Evolutionary conservation across 2,329 filamentous ascomycete genomes (phyloP).

Genomic region (Talaromyces verruculosus): DNA sequence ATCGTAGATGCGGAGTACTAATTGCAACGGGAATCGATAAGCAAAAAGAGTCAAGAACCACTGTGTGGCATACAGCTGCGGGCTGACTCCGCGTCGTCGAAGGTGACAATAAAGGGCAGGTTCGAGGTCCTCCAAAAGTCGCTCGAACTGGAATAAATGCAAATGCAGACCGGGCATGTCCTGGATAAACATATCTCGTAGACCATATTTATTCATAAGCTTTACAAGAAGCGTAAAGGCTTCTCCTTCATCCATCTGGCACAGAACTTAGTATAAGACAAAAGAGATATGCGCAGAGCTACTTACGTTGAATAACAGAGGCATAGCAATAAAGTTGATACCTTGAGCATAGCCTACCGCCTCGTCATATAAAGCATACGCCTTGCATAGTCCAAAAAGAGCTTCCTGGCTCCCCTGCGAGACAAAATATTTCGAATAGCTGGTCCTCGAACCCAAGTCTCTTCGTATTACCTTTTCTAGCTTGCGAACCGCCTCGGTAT

Average conservation of each 20-base stretch:
- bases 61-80: constrained; percentile 94
- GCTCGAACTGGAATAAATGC: constrained; percentile 91
- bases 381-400: constrained; percentile 93
- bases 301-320: constrained; percentile 84
- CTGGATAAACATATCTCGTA: constrained; percentile 88
- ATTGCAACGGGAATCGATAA: constrained; percentile 92
- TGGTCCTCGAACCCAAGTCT: constrained; percentile 87
- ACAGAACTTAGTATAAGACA: background rate
- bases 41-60: constrained; percentile 99
- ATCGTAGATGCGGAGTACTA: constrained; percentile 95
- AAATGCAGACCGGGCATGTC: constrained; percentile 97
- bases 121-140: constrained; percentile 88
- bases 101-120: constrained; percentile 94
- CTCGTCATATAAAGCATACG: constrained; percentile 93
- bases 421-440: constrained; percentile 93
- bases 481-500: constrained; percentile 69
- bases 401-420: constrained; percentile 89
- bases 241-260: constrained; percentile 90
- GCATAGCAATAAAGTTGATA: constrained; percentile 99
- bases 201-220: constrained; percentile 93
- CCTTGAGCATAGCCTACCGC: constrained; percentile 95
- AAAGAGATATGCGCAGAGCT: constrained; percentile 18
- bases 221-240: constrained; percentile 91
- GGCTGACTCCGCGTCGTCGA: constrained; percentile 79
- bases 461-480: constrained; percentile 89